A percentile compares a stretch with the other conserved stretches of the same genome.
phyloP scores from a whole-genome alignment of 176 grass and related monocot species.

The Aegilops longissima region DNA sequence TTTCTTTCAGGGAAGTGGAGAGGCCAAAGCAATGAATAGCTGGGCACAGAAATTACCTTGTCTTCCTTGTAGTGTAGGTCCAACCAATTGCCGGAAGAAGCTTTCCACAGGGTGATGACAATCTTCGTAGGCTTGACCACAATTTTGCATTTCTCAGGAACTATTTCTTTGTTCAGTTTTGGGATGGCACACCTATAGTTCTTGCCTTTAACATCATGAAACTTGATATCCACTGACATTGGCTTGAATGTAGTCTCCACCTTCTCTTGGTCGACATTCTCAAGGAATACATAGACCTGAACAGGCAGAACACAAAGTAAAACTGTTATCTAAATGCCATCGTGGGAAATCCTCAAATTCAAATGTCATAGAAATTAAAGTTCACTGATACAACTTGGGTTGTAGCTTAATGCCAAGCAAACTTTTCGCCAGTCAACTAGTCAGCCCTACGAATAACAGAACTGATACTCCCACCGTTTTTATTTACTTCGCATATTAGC shows the following conservation, averaged over 20 bases:
- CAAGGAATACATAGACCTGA: conserved; percentile 73
- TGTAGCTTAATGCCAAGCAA: background rate
- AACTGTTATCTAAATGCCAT: background rate
- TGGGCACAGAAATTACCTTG: conserved; percentile 47
- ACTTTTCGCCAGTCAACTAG: background rate
- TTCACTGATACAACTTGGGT: background rate
- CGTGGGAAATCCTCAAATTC: background rate
- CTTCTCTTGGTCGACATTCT: conserved; percentile 71
- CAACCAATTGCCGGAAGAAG: conserved; percentile 80
- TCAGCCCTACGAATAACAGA: background rate
- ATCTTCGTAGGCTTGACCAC: conserved; percentile 82
- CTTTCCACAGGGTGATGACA: conserved; percentile 66
- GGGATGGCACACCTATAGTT: conserved; percentile 79
- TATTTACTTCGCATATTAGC: too few species aligned
- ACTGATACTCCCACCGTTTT: background rate
- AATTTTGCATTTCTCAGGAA: conserved; percentile 81
- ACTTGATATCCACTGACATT: conserved; percentile 70
- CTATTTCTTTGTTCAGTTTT: conserved; percentile 86
- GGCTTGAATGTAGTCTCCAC: conserved; percentile 59
- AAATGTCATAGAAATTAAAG: background rate
- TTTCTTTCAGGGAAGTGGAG: background rate
- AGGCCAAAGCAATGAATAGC: background rate
- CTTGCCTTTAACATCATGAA: conserved; percentile 83
- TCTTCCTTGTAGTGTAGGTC: conserved; percentile 84
- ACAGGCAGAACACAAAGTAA: conserved; percentile 21